Percentiles rank a stretch among this genome's conserved stretches.
These are phyloP conservation scores for Talaromyces sp. DNA, from an alignment of 2,329 filamentous ascomycete species.

Conservation along the genomic window DNA sequence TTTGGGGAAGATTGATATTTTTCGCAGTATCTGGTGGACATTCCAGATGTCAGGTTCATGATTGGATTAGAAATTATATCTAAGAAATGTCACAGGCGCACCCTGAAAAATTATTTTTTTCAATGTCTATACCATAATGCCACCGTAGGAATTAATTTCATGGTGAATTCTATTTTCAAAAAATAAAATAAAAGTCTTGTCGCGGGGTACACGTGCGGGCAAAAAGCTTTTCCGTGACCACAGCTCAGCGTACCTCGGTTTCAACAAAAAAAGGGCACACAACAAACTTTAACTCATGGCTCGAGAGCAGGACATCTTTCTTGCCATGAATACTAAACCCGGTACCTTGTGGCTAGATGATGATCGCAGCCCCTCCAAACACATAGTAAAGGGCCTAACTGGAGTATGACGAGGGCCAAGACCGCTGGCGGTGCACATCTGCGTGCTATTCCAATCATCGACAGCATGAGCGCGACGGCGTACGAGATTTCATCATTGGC, in stretches of 20 bases:
- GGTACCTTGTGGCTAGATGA: not conserved
- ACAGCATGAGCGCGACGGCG: not conserved
- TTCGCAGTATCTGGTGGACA: no score
- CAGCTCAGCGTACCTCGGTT: not conserved
- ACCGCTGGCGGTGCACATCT: not conserved
- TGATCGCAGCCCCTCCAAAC: not conserved
- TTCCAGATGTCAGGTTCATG: no score
- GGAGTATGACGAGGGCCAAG: not conserved
- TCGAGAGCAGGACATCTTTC: no score
- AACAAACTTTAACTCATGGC: no score
- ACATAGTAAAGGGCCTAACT: not conserved
- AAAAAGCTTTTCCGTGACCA: not conserved
- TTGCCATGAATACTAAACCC: not conserved
- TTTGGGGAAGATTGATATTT: no score
- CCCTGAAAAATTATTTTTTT: no score
- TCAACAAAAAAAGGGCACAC: not conserved
- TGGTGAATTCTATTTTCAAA: no score
- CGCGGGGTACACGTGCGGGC: not conserved
- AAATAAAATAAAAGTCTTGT: no score
- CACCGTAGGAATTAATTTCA: no score
- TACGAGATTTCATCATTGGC: not conserved
- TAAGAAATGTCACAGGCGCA: no score
- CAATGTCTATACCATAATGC: no score
- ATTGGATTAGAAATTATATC: no score
- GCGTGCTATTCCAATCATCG: not conserved